Percentiles rank a stretch among this genome's conserved stretches.
Conservation (phyloP, 371 early-diverging fungal genomes). For the Rhizopus sp. region DNA sequence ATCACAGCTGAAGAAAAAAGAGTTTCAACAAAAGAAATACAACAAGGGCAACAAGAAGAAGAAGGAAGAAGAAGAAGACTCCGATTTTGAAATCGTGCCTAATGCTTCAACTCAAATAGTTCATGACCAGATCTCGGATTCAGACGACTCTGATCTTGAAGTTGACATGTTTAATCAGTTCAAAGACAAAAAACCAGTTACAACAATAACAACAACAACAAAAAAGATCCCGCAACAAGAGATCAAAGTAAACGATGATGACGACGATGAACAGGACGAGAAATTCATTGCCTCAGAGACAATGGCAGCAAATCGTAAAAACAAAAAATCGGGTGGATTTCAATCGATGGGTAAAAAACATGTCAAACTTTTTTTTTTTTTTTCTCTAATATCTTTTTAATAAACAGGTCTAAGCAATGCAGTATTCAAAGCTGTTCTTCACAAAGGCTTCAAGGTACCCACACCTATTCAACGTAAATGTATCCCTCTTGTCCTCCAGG, state of each 20-base stretch:
- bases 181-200: conserved; percentile 25
- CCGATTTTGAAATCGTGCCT: conserved; percentile 40
- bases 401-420: conserved; percentile 68
- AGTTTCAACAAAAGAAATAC: conserved; percentile 40
- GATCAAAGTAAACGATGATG: conserved; percentile 30
- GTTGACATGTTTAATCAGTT: conserved; percentile 45
- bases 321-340: conserved; percentile 94
- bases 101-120: neutral
- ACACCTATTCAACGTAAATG: conserved; percentile 99
- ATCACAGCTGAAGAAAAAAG: conserved; percentile 35
- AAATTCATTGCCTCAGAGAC: conserved; percentile 54
- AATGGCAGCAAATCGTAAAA: conserved; percentile 78
- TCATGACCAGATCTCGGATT: conserved; percentile 15
- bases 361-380: neutral
- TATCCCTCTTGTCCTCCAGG: conserved; percentile 90
- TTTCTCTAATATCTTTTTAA: neutral
- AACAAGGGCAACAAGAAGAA: conserved; percentile 34
- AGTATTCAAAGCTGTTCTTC: conserved; percentile 83
- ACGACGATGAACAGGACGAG: conserved; percentile 47
- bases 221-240: conserved; percentile 14
- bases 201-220: conserved; percentile 12
- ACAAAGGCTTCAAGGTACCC: conserved; percentile 95
- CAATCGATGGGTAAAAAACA: conserved; percentile 88
- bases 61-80: conserved; percentile 27
- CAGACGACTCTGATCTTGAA: conserved; percentile 33